Base-by-base conservation (phyloP, 1,284 basidiomycete species). In the Melampsora larici-populina region DNA sequence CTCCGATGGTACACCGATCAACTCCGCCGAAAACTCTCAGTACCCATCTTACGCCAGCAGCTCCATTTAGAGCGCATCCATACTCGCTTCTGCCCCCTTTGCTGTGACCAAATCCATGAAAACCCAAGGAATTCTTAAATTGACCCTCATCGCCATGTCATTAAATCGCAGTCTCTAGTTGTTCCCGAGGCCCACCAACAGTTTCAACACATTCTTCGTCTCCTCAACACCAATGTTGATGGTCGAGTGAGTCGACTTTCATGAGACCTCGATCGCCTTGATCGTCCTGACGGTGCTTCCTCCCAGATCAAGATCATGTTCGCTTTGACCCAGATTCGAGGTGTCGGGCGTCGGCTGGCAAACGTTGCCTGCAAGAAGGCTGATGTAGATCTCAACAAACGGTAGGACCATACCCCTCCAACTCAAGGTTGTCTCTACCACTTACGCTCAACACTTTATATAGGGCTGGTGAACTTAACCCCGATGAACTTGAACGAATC, bases 321-420 rank as follows among this genome's bases (percentile, higher is more conserved):
- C 81, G 83, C 83, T 80, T 81, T 84, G 40, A 84, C 83, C 66
- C 81, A 99, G 88, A 99, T 99, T 89, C 97, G 97, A 89, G 97
- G 97, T 91, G 96, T 99, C 81, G 97, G 97, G 84, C 91, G 97
- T 81, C 92, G 97, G 80, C 99, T 97, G 87, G 90, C 97, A 85
- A 99, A 99, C 88, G 88, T 99, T 84, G 96, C 99, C 83, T 98
- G 95, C 91, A 99, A 99, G 88, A 99, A 99, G 89, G 97, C 97
- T 82, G 97, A 99, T 88, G 92, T 99, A 79, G 95, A 99, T 85
- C 89, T 99, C 81, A 92, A 89, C 89, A 99, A 99, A 88, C 93
- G 97, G 95, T 97, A 83, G 80, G 91, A 87, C n/a, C 63, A 49
- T 48, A 58, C 18, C 13, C 4, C 2, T 55, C 9, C 2, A 8